A percentile compares a stretch with the other conserved stretches of the same genome.
phyloP scores from a whole-genome alignment of 805 yeast species.

The Candida gorgasii region DNA sequence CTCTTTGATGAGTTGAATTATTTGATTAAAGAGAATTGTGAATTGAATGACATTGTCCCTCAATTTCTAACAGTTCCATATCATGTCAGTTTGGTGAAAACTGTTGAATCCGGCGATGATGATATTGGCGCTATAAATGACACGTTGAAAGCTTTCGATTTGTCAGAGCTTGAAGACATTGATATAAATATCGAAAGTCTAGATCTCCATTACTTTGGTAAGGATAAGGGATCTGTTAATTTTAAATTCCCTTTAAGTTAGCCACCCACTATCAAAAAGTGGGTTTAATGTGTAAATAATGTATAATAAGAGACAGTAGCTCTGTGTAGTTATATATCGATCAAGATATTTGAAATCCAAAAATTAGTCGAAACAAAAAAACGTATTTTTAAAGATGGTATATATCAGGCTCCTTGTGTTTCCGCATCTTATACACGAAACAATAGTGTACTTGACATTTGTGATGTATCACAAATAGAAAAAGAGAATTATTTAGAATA shows the following conservation, averaged over 20 bases:
- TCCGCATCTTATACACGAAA: too few species aligned
- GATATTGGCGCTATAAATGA: slow-evolving; percentile 1
- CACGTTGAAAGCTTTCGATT: background rate
- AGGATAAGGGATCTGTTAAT: background rate
- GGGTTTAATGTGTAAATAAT: background rate
- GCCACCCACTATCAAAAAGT: too few species aligned
- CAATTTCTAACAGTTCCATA: background rate
- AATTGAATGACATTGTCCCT: slow-evolving; percentile 3
- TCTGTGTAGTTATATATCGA: too few species aligned
- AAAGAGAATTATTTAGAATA: too few species aligned
- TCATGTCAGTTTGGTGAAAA: slow-evolving; percentile 8
- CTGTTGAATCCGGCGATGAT: background rate
- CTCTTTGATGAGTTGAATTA: slow-evolving; percentile 7
- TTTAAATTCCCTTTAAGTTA: background rate
- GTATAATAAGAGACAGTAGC: background rate
- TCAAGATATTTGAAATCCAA: too few species aligned
- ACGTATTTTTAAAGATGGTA: too few species aligned
- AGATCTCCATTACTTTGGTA: background rate
- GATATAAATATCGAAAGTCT: slow-evolving; percentile 1
- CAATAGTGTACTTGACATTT: too few species aligned
- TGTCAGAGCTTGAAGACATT: background rate
- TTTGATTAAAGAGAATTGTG: slow-evolving; percentile 6
- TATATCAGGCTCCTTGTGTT: too few species aligned
- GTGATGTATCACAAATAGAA: too few species aligned
- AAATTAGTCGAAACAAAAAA: too few species aligned